A percentile compares a stretch with the other conserved stretches of the same genome.
Conservation (phyloP, 2,329 filamentous ascomycete genomes). For the Venturia nashicola region DNA sequence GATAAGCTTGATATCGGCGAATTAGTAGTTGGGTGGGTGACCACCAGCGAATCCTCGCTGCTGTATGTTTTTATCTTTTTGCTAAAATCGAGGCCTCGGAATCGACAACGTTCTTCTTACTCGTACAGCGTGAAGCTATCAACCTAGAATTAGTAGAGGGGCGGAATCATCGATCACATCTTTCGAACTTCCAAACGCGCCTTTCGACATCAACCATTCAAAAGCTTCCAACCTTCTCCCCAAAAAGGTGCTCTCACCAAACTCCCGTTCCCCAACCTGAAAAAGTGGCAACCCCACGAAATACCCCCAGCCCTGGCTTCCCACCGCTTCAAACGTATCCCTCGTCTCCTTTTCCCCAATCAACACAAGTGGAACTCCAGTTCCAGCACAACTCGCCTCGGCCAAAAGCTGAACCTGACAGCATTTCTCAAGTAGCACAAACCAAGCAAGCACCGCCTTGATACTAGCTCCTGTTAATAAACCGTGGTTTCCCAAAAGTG, state of each 20-base stretch:
- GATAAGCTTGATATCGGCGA: too few relatives aligned
- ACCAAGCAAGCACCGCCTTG: slow-evolving; percentile 43
- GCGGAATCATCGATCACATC: too few relatives aligned
- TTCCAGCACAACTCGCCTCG: slow-evolving; percentile 10
- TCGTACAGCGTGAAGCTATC: too few relatives aligned
- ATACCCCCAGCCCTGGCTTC: slow-evolving; percentile 50
- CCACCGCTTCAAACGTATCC: slow-evolving; percentile 34
- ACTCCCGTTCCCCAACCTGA: slow-evolving; percentile 54
- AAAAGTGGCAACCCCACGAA: slow-evolving; percentile 65
- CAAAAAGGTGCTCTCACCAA: slow-evolving; percentile 25
- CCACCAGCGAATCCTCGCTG: not conserved
- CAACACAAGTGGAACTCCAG: slow-evolving; percentile 8
- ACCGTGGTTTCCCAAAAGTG: slow-evolving; percentile 42
- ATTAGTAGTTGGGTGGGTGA: too few relatives aligned
- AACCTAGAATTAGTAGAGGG: too few relatives aligned
- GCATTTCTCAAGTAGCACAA: slow-evolving; percentile 40
- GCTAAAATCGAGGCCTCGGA: too few relatives aligned
- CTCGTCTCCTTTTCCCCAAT: slow-evolving; percentile 13
- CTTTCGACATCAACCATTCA: not conserved
- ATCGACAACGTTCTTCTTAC: too few relatives aligned
- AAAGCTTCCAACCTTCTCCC: slow-evolving; percentile 11
- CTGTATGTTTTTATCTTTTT: not conserved
- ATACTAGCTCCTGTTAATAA: slow-evolving; percentile 37
- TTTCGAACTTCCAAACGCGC: too few relatives aligned
- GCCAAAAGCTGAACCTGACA: slow-evolving; percentile 38